phyloP scores from a whole-genome alignment of 495 filamentous ascomycete species.

The Neurospora sp. region DNA sequence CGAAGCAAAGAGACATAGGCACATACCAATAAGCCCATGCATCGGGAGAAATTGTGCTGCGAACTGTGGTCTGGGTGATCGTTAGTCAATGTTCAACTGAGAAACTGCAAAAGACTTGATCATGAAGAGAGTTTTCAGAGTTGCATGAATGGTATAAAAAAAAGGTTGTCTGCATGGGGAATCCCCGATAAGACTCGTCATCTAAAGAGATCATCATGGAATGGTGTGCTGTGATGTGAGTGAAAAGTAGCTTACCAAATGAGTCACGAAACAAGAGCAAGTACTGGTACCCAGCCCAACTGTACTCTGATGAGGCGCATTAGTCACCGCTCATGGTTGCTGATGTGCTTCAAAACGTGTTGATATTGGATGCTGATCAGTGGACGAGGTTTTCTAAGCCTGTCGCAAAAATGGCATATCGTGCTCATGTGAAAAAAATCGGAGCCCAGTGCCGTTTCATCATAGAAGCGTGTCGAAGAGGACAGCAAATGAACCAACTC shows the following conservation, averaged over 20 bases:
- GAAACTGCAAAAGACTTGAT: background rate
- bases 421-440: slow-evolving; percentile 53
- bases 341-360: background rate
- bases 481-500: slow-evolving; percentile 14
- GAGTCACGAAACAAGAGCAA: background rate
- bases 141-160: slow-evolving; percentile 75
- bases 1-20: background rate
- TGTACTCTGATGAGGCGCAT: background rate
- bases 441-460: slow-evolving; percentile 99
- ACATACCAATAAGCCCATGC: slow-evolving; percentile 10
- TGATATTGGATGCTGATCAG: slow-evolving; percentile 51
- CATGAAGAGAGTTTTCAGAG: slow-evolving; percentile 36
- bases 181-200: slow-evolving; percentile 84
- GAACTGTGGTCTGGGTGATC: background rate
- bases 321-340: slow-evolving; percentile 9
- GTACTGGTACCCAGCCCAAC: background rate
- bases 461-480: slow-evolving; percentile 37
- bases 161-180: slow-evolving; percentile 63
- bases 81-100: background rate
- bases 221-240: background rate
- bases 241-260: slow-evolving; percentile 6
- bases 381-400: slow-evolving; percentile 99
- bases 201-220: slow-evolving; percentile 64
- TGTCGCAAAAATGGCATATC: slow-evolving; percentile 91
- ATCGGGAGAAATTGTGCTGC: background rate